Evolutionary conservation across 495 filamentous ascomycete species (phyloP), one percentile per base, ranked within the genome.

Genomic region (Aspergillus sclerotiicarbonarius): DNA sequence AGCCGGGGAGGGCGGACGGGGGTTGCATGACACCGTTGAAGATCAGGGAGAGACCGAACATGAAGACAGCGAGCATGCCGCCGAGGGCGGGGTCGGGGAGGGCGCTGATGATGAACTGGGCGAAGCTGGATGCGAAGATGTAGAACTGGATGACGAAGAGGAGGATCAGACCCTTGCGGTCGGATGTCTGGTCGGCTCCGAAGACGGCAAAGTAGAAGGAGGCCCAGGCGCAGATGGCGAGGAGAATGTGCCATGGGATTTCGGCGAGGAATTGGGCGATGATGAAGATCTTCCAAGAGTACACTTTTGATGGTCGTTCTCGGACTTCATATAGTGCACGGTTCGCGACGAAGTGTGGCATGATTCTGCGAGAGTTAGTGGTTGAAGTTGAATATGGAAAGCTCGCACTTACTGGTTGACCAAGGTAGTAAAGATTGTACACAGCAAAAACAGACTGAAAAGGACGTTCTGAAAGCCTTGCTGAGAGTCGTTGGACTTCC

Each of bases 21-120:
- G 90, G 89, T 53, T 92, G 87, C 8, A 90, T 84, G 52, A 93
- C 89, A 60, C 91, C 91, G 66, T 88, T 93, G 82, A 95, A 92
- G 0, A 93, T n/a, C 19, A 49, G 20, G 46, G 19, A 25, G 78
- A 8, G 87, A 82, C 35, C 21, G 67, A 92, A 90, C 48, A 88
- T 83, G 71, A 92, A 49, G 20, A n/a, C 87, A 67, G 89, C 85
- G 5, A 52, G 25, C 10, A 33, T 52, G 15, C 31, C 49, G 6
- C 29, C 49, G 13, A 33, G n/a, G 2, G 21, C 33, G 12, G 49
- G 29, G 16, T 32, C 9, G 13, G n/a, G 29, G 0, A 35, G 29
- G 29, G 30, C 25, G 29, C 20, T 15, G 49, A 52, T 52, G 12
- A 33, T 10, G 16, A 52, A 35, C 4, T 52, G 49, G 1, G 49